phyloP scores from a whole-genome alignment of 2,329 filamentous ascomycete species.

The Calonectria pauciramosa region DNA sequence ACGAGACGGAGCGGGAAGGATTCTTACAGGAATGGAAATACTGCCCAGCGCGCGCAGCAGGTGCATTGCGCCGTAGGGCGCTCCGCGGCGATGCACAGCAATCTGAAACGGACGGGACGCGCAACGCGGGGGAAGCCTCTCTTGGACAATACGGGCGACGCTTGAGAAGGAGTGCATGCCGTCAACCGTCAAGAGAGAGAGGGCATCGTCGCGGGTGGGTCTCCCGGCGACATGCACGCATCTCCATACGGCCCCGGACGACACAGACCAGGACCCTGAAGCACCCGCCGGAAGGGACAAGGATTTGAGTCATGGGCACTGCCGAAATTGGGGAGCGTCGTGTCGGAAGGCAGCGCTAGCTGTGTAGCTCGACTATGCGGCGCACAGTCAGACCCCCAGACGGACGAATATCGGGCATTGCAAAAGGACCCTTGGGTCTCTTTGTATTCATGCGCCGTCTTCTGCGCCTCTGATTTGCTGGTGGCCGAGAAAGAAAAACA shows the following conservation, averaged over 20 bases:
- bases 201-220: not conserved
- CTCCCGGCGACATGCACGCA: not conserved
- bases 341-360: not conserved
- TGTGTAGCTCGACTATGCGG: not conserved
- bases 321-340: constrained; percentile 24
- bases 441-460: not conserved
- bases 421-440: not conserved
- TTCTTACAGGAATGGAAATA: not conserved
- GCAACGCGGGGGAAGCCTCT: not conserved
- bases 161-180: not conserved
- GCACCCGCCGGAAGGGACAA: constrained; percentile 7
- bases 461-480: not conserved
- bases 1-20: not conserved
- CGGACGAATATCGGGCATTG: not conserved
- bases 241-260: not conserved
- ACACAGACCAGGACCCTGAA: constrained; percentile 6
- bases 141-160: not conserved
- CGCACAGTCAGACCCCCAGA: not conserved
- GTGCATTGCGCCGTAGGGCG: not conserved
- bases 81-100: not conserved
- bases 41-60: not conserved
- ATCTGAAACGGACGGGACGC: not conserved
- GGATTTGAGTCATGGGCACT: constrained; percentile 17
- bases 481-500: not conserved
- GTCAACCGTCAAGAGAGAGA: not conserved